Evolutionary conservation across 768 basidiomycete genomes (phyloP).

Genomic region (Coprinopsis marcescibilis): DNA sequence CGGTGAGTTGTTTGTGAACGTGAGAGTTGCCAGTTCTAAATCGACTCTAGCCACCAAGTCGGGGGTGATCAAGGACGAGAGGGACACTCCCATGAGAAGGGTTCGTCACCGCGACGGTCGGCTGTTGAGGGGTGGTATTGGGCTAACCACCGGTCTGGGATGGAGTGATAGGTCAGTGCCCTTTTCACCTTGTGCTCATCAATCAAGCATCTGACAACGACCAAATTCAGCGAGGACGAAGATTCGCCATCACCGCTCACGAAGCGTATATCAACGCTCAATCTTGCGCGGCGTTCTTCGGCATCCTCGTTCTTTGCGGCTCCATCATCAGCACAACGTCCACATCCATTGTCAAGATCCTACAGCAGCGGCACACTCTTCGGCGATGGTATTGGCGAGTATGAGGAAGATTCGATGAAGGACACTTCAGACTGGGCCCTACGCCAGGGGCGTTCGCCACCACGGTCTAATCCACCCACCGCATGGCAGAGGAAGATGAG

Average conservation of each 20-base stretch:
- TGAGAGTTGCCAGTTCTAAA: conserved; percentile 1
- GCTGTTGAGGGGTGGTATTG: conserved; percentile 54
- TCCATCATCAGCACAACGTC: conserved; percentile 3
- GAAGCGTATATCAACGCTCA: conserved; percentile 52
- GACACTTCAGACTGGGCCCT: conserved; percentile 19
- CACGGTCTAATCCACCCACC: conserved; percentile 11
- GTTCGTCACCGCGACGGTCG: conserved; percentile 59
- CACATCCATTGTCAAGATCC: conserved; percentile 29
- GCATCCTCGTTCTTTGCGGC: conserved; percentile 33
- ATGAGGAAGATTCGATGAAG: conserved; percentile 11
- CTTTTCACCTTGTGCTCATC: neutral
- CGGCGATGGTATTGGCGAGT: conserved; percentile 16
- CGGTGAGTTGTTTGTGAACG: neutral
- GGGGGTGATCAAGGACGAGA: conserved; percentile 43
- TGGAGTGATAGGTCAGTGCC: conserved; percentile 66
- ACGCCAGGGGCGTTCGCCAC: conserved; percentile 10
- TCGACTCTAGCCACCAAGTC: conserved; percentile 34
- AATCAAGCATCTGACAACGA: too few relatives aligned
- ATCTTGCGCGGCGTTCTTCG: conserved; percentile 42
- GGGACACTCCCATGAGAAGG: conserved; percentile 52
- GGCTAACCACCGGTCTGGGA: conserved; percentile 65
- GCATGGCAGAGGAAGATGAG: conserved; percentile 10
- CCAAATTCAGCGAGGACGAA: conserved; percentile 73
- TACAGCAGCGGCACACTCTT: conserved; percentile 26
- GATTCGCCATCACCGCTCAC: conserved; percentile 66